Conservation (phyloP, 768 basidiomycete species). For the Mycena pura region DNA sequence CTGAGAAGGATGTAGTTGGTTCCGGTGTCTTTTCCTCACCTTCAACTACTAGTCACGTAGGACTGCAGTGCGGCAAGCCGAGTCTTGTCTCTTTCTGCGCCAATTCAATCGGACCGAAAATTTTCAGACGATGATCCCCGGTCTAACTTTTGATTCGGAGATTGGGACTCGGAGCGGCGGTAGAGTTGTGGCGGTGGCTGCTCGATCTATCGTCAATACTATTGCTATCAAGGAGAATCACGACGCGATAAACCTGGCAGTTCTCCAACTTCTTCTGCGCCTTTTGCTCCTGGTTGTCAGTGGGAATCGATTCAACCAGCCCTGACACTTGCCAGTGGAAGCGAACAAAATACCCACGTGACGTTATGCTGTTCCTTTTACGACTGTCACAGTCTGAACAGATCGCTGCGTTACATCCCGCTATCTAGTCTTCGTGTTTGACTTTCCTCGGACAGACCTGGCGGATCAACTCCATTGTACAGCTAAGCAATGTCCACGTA, state of each 20-base stretch:
- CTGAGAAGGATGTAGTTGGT: slow-evolving; percentile 8
- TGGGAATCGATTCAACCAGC: slow-evolving; percentile 55
- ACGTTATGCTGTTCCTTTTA: neutral
- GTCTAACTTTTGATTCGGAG: slow-evolving; percentile 41
- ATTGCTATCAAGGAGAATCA: neutral
- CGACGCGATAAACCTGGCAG: slow-evolving; percentile 43
- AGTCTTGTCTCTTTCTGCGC: slow-evolving; percentile 20
- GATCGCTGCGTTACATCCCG: no score
- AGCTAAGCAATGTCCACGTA: neutral
- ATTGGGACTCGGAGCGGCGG: no score
- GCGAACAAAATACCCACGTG: neutral
- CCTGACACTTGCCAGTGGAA: slow-evolving; percentile 50
- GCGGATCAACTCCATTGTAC: slow-evolving; percentile 9
- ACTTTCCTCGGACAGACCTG: slow-evolving; percentile 4
- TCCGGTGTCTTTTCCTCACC: slow-evolving; percentile 22
- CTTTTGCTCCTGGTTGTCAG: slow-evolving; percentile 53
- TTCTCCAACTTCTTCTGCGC: slow-evolving; percentile 46
- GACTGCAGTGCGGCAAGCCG: slow-evolving; percentile 13
- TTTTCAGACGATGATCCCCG: slow-evolving; percentile 41
- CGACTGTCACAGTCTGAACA: no score
- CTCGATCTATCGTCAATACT: slow-evolving; percentile 31
- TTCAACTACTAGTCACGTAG: slow-evolving; percentile 22
- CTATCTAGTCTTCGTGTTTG: slow-evolving; percentile 6
- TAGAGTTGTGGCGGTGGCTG: slow-evolving; percentile 36
- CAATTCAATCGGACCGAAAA: neutral